Base-by-base conservation (phyloP, 306 rosid species). In the Lathyrus tuberosus region DNA sequence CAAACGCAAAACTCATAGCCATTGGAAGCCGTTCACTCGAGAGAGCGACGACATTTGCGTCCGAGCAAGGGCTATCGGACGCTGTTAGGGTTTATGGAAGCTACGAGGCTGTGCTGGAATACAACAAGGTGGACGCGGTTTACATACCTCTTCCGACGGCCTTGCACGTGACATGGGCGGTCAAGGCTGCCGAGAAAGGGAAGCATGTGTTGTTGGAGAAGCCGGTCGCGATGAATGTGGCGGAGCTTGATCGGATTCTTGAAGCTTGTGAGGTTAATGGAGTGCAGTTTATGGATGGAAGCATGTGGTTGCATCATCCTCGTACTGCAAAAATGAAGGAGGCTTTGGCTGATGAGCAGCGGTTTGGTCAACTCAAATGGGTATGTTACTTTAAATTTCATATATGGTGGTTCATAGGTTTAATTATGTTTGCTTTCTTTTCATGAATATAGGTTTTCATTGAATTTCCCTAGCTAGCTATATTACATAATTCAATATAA, bases 231-330 rank as follows among this genome's bases (percentile, higher is more conserved):
- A 73, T 91, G 72, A 86, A 71, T 63, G 92, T 75, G 28, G 75
- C 80, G 14, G 96, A 88, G 83, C 76, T 91, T 4, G 96, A 94
- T 16, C 72, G 12, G 64, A 85, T 94, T 63, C 44, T 83, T 0
- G 95, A 84, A 56, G 95, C 96, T 1, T 91, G 96, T 6, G 96
- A 90, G 44, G 81, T 79, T 14, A 59, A 79, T 78, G 95, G 88
- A 51, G 95, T 94, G 51, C 97, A 88, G 86, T 79, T 94, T 86
- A 94, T 94, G 96, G 99, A 94, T 4, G 96, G 96, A 2, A 85
- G 89, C 72, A 90, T 94, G 97, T 88, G 96, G 97, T 68, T 94
- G 89, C 99, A 94, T 81, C 86, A 94, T 43, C 97, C 99, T 13
- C 77, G 99, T 9, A 91, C 96, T 20, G 76, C 84, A 12, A 84